Base-by-base conservation (phyloP, 345 rosid genomes). In the Noccaea caerulescens region DNA sequence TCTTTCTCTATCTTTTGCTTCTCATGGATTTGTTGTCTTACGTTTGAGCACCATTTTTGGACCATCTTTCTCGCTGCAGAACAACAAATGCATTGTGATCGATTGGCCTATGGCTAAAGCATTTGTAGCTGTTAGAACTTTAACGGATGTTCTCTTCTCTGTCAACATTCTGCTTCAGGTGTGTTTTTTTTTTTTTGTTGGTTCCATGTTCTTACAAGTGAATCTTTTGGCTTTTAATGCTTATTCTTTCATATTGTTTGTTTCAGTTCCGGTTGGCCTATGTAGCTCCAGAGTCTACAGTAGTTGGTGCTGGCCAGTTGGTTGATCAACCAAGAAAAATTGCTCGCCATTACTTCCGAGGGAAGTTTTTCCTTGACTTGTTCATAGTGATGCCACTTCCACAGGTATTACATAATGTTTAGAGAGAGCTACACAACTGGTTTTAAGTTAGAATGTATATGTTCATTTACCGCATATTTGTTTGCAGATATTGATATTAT, bases 111-210 rank as follows among this genome's bases (percentile, higher is more conserved):
- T 79, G 83, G 68, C 97, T 23, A 79, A 43, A 27, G 9, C 75
- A 25, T 53, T 91, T 52, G 86, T 86, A 65, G 62, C 56, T 65
- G 64, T 86, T 9, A 82, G 96, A 73, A 86, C 81, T 77, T 0
- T 85, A 57, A 87, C 87, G 3, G 98, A 93, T 81, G 44, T 84
- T 71, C 69, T 91, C 9, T 91, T 82, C 86, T 58, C 85, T 9
- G 55, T 87, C 33, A 80, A 91, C 84, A 87, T 93, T 50, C 80
- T 91, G 72, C 91, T 93, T 80, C 94, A 91, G 97, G 97, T 93
- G 70, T 27, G 41, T 47, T 32, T 58, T 57, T 43, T 62, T 39
- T 18, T 20, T 32, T 58, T 57, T 43, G 44, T 39, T 77, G 30
- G 52, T 64, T 49, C 4, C 23, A 30, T 13, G 63, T 59, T 34